Evolutionary conservation across 2,329 filamentous ascomycete genomes (phyloP), one percentile per base, ranked within the genome.

Genomic region (Fusarium tjaetaba): DNA sequence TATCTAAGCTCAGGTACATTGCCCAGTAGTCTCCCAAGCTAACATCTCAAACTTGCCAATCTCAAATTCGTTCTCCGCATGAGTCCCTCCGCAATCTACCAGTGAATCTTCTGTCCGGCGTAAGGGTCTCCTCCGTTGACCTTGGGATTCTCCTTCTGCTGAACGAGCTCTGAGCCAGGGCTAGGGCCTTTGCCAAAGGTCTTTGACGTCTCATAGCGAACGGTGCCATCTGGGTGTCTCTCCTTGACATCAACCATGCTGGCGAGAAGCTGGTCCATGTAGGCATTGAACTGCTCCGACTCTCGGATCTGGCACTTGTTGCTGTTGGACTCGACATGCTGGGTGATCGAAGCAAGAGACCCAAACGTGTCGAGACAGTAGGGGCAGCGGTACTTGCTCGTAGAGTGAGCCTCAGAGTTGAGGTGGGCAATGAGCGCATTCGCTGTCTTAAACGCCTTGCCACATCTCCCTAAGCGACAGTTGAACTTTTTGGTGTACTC

Each of bases 381-480:
- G 0, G 86, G 85, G 77, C 88, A 90, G 18, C 73, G 75, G 48
- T 80, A 82, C 7, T 71, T 75, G 11, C 64, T 77, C 34, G 78
- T 68, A 45, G 75, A 73, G 73, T 90, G 88, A 5, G 78, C 79
- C 1, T 80, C 70, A 5, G 85, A 86, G 15, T 76, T 79, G 30
- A 90, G 82, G 74, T 90, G 88, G 1, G 32, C 49, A 4, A 83
- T 63, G 11, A 89, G 73, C 0, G 64, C 81, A 0, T 42, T 39
- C 2, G 75, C 65, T 1, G 65, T 79, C 42, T 81, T 80, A 77
- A 85, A 86, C 5, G 80, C 80, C 65, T 86, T 86, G 3, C 85
- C 80, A 85, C 90, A 92, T 7, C 78, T 73, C 3, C 73, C 70
- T 62, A 87, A 85, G 0, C 90, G 90, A 61, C 90, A 92, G 61